Conservation (phyloP, 495 filamentous ascomycete species). For the Talaromyces adpressus region DNA sequence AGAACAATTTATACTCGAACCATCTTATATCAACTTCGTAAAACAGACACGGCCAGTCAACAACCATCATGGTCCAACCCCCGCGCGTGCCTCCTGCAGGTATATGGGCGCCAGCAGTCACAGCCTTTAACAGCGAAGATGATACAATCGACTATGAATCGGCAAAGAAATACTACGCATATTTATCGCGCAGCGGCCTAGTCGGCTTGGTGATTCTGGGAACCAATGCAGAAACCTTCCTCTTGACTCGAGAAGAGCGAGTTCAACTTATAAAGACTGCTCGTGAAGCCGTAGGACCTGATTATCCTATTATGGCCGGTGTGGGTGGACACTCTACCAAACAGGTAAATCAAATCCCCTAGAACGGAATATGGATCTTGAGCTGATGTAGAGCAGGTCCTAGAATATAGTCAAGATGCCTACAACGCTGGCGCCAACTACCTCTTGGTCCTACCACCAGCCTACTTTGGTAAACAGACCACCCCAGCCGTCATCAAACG, state of each 20-base stretch:
- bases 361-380: neutral
- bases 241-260: conserved; percentile 56
- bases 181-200: conserved; percentile 47
- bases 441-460: conserved; percentile 53
- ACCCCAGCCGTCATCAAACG: conserved; percentile 47
- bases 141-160: conserved; percentile 43
- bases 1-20: neutral
- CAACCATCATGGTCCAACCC: neutral
- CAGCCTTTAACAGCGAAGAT: conserved; percentile 46
- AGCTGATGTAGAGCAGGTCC: conserved; percentile 18
- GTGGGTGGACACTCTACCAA: conserved; percentile 57
- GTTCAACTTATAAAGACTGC: conserved; percentile 42
- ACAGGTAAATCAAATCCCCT: conserved; percentile 23
- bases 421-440: conserved; percentile 51
- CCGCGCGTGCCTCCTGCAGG: conserved; percentile 13
- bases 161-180: conserved; percentile 47
- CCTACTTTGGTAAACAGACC: conserved; percentile 58
- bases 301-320: conserved; percentile 56
- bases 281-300: conserved; percentile 41
- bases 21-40: neutral
- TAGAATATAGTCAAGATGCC: conserved; percentile 53
- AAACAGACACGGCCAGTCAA: neutral
- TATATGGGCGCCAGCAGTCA: conserved; percentile 33
- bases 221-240: conserved; percentile 60
- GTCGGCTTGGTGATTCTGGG: conserved; percentile 55